Conservation (phyloP, 2,329 filamentous ascomycete species). For the Fusarium liriodendri region DNA sequence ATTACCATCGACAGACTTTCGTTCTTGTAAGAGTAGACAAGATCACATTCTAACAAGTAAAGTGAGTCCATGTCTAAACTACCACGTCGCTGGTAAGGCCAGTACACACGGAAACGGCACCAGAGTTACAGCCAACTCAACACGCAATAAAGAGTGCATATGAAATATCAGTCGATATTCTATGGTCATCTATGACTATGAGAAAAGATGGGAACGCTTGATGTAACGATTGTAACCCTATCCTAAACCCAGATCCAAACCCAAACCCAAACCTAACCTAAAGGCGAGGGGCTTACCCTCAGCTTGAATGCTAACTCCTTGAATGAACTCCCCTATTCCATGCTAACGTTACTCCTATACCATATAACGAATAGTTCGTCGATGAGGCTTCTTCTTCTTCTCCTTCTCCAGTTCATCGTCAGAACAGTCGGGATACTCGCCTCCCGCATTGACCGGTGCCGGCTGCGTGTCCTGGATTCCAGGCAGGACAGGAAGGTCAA, state of each 20-base stretch:
- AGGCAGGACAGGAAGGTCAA: background rate
- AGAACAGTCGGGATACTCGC: constrained; percentile 31
- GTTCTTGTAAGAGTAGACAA: background rate
- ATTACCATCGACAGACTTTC: background rate
- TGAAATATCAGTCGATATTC: background rate
- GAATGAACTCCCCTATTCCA: background rate
- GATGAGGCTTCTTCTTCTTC: constrained; percentile 8
- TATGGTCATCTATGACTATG: background rate
- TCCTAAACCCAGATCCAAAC: background rate
- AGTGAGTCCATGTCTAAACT: background rate
- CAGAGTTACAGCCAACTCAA: background rate
- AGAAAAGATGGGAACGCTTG: background rate
- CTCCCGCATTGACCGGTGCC: constrained; percentile 1
- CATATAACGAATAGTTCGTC: constrained; percentile 15
- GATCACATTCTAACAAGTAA: background rate
- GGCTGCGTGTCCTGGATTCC: background rate
- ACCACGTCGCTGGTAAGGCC: background rate
- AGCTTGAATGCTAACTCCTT: background rate
- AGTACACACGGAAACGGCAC: background rate
- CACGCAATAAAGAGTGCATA: background rate
- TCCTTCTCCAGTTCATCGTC: constrained; percentile 14
- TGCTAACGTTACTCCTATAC: background rate
- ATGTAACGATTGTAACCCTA: background rate
- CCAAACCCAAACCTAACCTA: background rate
- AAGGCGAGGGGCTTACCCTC: background rate